Evolutionary conservation across 306 rosid species (phyloP).

Genomic region (Vigna angularis): DNA sequence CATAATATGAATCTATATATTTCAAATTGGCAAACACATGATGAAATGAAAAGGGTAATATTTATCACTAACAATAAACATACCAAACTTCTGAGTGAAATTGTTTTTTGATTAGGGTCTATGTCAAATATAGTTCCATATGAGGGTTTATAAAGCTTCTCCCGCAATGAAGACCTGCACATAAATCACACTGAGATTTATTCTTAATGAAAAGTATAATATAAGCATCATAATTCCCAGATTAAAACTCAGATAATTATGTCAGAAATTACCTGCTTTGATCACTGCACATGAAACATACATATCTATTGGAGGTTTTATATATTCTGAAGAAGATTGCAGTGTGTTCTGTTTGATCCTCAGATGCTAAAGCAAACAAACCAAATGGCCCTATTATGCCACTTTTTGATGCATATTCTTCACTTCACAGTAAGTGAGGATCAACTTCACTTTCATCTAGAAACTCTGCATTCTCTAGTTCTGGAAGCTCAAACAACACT

Average conservation of each 20-base stretch:
- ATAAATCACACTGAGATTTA: not conserved
- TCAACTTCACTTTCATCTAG: constrained; percentile 52
- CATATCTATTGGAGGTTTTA: constrained; percentile 49
- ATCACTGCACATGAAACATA: constrained; percentile 79
- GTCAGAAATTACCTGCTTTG: constrained; percentile 61
- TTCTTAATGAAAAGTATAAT: not conserved
- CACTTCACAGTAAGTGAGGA: constrained; percentile 57
- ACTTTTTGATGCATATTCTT: constrained; percentile 49
- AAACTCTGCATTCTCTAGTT: constrained; percentile 52
- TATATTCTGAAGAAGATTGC: constrained; percentile 60
- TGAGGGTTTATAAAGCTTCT: constrained; percentile 59
- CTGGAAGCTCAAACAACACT: constrained; percentile 57
- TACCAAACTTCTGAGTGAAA: constrained; percentile 79
- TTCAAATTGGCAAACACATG: constrained; percentile 4
- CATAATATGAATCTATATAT: constrained; percentile 14
- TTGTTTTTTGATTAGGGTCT: constrained; percentile 48
- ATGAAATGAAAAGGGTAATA: not conserved
- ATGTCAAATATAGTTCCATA: constrained; percentile 65
- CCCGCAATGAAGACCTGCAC: constrained; percentile 70
- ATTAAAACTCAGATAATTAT: not conserved
- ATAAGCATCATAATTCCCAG: not conserved
- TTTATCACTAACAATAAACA: not conserved
- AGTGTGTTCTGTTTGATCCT: constrained; percentile 64
- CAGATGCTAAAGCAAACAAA: constrained; percentile 65
- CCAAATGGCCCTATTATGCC: constrained; percentile 73